A percentile compares a stretch with the other conserved stretches of the same genome.
Conservation (phyloP, 2,329 filamentous ascomycete genomes). For the Claviceps sp. region DNA sequence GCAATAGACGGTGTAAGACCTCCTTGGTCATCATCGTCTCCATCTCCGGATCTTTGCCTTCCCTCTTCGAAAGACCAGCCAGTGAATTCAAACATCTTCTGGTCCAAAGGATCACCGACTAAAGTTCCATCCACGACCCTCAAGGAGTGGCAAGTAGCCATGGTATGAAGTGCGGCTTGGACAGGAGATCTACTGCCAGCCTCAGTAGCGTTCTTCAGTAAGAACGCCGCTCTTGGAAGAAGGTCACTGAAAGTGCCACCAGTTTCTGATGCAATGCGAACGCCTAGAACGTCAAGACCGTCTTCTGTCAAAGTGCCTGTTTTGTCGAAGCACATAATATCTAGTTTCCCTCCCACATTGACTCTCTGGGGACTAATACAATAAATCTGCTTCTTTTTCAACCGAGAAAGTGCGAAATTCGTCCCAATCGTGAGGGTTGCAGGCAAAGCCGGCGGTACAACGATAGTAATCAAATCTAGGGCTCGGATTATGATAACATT, state of each 20-base stretch:
- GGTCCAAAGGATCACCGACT: slow-evolving; percentile 82
- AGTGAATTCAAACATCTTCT: slow-evolving; percentile 99
- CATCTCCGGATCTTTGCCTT: slow-evolving; percentile 48
- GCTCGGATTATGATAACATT: slow-evolving; percentile 85
- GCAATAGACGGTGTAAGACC: slow-evolving; percentile 81
- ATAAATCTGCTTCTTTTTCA: slow-evolving; percentile 86
- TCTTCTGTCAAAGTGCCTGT: slow-evolving; percentile 97
- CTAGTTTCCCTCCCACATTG: slow-evolving; percentile 90
- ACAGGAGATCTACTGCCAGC: slow-evolving; percentile 6
- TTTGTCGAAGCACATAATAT: slow-evolving; percentile 97
- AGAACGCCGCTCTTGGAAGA: slow-evolving; percentile 38
- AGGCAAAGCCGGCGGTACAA: slow-evolving; percentile 86
- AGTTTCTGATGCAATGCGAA: slow-evolving; percentile 59
- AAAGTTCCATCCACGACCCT: slow-evolving; percentile 77
- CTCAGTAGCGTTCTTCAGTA: background rate
- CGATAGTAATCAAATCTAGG: slow-evolving; percentile 91
- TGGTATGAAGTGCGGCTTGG: slow-evolving; percentile 68
- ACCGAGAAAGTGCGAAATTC: slow-evolving; percentile 77
- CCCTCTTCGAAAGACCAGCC: slow-evolving; percentile 88
- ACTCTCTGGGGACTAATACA: slow-evolving; percentile 96
- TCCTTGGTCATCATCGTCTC: slow-evolving; percentile 60
- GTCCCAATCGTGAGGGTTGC: slow-evolving; percentile 94
- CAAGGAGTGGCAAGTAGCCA: slow-evolving; percentile 94
- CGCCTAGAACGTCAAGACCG: slow-evolving; percentile 82
- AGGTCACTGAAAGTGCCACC: slow-evolving; percentile 60